phyloP scores from a whole-genome alignment of 257 asterid species.

The Ilex asprella region DNA sequence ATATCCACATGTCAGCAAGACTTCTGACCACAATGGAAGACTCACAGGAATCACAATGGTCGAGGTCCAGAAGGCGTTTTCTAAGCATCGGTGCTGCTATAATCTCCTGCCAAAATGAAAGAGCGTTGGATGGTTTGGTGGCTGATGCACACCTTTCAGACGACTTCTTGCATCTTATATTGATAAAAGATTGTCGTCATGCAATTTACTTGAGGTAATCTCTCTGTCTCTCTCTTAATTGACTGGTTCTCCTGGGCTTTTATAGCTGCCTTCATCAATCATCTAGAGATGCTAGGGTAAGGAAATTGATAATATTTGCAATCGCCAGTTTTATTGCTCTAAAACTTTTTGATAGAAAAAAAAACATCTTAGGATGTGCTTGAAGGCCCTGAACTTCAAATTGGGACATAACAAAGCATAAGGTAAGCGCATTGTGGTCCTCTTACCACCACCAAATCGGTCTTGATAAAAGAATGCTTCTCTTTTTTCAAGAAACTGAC shows the following conservation, averaged over 20 bases:
- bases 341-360: not conserved
- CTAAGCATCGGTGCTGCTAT: constrained; percentile 91
- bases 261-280: too few relatives aligned
- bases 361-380: constrained; percentile 3
- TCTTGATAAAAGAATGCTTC: too few relatives aligned
- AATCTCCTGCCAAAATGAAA: constrained; percentile 90
- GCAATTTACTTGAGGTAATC: constrained; percentile 67
- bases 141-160: constrained; percentile 98
- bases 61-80: constrained; percentile 61
- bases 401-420: too few relatives aligned
- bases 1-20: constrained; percentile 20
- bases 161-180: constrained; percentile 77
- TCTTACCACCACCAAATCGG: too few relatives aligned
- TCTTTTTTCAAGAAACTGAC: too few relatives aligned
- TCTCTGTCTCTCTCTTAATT: constrained; percentile 8
- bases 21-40: constrained; percentile 24
- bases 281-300: too few relatives aligned
- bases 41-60: constrained; percentile 55
- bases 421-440: too few relatives aligned
- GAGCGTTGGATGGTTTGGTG: constrained; percentile 90
- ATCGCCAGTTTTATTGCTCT: constrained; percentile 3
- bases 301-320: too few relatives aligned
- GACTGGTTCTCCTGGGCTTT: too few relatives aligned
- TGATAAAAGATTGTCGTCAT: constrained; percentile 84
- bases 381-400: too few relatives aligned